These are phyloP conservation scores for Suillus tomentosus DNA, from an alignment of 768 basidiomycete genomes.

Conservation along the genomic window DNA sequence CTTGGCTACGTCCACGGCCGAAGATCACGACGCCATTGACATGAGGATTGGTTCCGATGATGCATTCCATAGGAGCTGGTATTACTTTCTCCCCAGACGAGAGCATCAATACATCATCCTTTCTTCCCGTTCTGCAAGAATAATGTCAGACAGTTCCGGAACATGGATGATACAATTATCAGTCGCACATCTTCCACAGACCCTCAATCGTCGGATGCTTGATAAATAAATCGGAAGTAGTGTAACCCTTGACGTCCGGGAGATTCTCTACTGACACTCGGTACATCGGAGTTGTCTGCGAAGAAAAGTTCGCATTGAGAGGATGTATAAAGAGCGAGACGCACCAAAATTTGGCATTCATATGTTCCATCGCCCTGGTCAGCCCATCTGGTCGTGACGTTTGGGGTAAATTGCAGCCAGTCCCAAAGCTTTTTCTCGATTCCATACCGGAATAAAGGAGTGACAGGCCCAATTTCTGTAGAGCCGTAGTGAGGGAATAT, in stretches of 20 bases:
- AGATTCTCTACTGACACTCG: slow-evolving; percentile 33
- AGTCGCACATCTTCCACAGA: slow-evolving; percentile 37
- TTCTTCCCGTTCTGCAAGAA: slow-evolving; percentile 32
- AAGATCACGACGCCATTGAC: slow-evolving; percentile 34
- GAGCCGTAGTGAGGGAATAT: slow-evolving; percentile 39
- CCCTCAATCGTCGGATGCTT: slow-evolving; percentile 46
- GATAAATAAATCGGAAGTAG: slow-evolving; percentile 44
- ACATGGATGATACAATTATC: neutral
- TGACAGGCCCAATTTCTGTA: slow-evolving; percentile 28
- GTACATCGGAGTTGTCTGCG: slow-evolving; percentile 12
- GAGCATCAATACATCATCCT: slow-evolving; percentile 38
- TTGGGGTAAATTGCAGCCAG: slow-evolving; percentile 32
- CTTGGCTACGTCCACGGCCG: slow-evolving; percentile 33
- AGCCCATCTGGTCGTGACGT: slow-evolving; percentile 27
- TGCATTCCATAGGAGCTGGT: slow-evolving; percentile 28
- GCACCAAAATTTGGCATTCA: slow-evolving; percentile 42
- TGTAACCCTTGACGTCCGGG: slow-evolving; percentile 41
- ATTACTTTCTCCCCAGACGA: slow-evolving; percentile 24
- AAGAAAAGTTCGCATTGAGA: neutral
- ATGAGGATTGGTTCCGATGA: slow-evolving; percentile 23
- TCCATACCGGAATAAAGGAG: slow-evolving; percentile 17
- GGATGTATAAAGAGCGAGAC: neutral
- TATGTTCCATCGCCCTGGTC: slow-evolving; percentile 36
- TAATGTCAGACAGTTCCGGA: neutral
- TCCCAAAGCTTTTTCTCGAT: slow-evolving; percentile 33